phyloP scores from a whole-genome alignment of 495 filamentous ascomycete genomes.

The Podospora tetraspora region DNA sequence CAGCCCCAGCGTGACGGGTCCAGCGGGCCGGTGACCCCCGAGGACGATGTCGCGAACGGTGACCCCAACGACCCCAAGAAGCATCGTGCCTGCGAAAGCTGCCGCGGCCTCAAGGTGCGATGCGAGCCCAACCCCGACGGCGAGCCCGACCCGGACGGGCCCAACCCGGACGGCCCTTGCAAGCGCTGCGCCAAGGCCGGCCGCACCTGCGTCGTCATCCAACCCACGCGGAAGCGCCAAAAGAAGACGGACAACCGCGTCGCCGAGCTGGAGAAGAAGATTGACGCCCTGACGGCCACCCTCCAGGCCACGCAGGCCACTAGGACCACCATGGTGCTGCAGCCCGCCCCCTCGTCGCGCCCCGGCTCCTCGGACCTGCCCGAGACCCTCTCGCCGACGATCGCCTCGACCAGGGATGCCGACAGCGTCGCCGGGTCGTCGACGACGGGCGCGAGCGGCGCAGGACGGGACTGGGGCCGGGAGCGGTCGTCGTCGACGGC shows the following conservation, averaged over 20 bases:
- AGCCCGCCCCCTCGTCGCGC: not conserved
- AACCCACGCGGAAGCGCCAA: conserved; percentile 77
- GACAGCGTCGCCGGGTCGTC: not conserved
- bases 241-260: conserved; percentile 93
- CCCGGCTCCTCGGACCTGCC: not conserved
- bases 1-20: conserved; percentile 5
- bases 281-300: conserved; percentile 79
- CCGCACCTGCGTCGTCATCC: conserved; percentile 73
- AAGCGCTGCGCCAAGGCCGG: conserved; percentile 81
- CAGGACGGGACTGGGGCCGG: conserved; percentile 9
- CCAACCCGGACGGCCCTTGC: conserved; percentile 62
- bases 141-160: not conserved
- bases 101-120: conserved; percentile 81
- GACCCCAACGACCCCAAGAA: conserved; percentile 62
- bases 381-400: not conserved
- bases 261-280: conserved; percentile 89
- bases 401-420: not conserved
- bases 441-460: not conserved
- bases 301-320: conserved; percentile 53
- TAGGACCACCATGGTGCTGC: not conserved
- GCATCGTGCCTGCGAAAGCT: conserved; percentile 87
- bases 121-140: conserved; percentile 65
- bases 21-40: conserved; percentile 13
- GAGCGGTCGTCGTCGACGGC: conserved; percentile 4
- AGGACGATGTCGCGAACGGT: conserved; percentile 18